Evolutionary conservation across 78 protist genomes (phyloP).

Genomic region (Pigoraptor vietnamica): DNA sequence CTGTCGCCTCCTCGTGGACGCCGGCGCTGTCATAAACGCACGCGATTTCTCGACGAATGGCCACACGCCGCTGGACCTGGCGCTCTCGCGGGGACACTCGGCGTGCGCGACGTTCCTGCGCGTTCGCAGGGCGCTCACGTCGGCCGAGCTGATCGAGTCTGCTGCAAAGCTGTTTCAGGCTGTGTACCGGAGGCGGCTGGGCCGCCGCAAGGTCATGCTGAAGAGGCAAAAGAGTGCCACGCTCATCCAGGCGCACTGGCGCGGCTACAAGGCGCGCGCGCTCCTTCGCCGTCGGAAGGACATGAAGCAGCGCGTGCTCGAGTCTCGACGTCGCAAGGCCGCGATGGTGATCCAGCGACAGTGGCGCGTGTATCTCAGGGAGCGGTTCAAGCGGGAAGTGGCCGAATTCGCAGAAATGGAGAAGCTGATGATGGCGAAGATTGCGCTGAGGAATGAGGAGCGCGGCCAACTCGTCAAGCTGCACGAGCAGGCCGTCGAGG

Average conservation of each 20-base stretch:
- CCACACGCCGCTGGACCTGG: not conserved
- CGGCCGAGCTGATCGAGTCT: not conserved
- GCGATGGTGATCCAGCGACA: not conserved
- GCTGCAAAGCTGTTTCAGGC: not conserved
- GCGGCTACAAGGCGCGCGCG: not conserved
- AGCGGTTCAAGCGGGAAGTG: not conserved
- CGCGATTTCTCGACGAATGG: not conserved
- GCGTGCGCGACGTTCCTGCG: not conserved
- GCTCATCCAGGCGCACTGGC: not conserved
- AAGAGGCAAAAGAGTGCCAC: not conserved
- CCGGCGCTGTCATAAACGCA: not conserved
- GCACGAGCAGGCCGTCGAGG: not conserved
- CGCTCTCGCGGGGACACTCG: not conserved
- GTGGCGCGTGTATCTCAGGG: not conserved
- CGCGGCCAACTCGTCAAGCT: not conserved
- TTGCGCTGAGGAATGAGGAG: not conserved
- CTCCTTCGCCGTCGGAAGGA: not conserved
- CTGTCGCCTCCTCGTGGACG: not conserved
- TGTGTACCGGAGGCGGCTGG: not conserved
- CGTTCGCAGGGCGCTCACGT: not conserved
- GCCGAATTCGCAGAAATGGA: not conserved
- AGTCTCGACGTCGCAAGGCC: not conserved
- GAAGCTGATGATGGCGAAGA: not conserved
- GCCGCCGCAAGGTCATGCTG: not conserved
- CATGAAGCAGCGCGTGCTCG: not conserved